These are phyloP conservation scores for Pseudopediastrum boryanum DNA, from an alignment of 139 green algal species.

Conservation along the genomic window DNA sequence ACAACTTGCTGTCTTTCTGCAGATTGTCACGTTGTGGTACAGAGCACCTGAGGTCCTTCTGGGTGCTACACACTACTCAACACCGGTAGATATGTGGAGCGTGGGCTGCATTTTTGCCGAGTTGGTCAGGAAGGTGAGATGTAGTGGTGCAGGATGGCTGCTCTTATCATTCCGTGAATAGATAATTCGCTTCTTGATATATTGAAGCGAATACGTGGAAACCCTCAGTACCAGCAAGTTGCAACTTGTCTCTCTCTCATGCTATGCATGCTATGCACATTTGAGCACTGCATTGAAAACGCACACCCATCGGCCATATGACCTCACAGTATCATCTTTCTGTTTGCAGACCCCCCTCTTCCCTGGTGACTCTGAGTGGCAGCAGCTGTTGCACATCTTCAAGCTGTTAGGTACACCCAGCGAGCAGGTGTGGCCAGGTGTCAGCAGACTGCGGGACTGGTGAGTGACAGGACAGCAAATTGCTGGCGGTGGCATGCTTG, in stretches of 20 bases:
- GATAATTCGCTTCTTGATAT: too few species aligned
- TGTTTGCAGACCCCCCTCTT: slow-evolving; percentile 87
- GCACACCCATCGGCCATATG: too few species aligned
- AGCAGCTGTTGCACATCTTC: slow-evolving; percentile 94
- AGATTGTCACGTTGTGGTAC: slow-evolving; percentile 99
- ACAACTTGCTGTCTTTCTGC: slow-evolving; percentile 9
- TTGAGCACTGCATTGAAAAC: too few species aligned
- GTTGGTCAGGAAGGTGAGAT: slow-evolving; percentile 68
- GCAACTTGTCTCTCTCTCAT: too few species aligned
- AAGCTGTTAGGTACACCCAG: slow-evolving; percentile 85
- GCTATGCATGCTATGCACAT: too few species aligned
- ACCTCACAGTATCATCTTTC: too few species aligned
- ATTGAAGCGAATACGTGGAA: too few species aligned
- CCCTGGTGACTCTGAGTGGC: slow-evolving; percentile 87
- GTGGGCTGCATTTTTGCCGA: slow-evolving; percentile 98
- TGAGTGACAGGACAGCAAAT: slow-evolving; percentile 29
- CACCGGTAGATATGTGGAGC: slow-evolving; percentile 98
- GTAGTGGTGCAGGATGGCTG: not conserved
- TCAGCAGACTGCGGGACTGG: slow-evolving; percentile 69
- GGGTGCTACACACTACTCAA: slow-evolving; percentile 93
- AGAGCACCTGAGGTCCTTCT: slow-evolving; percentile 97
- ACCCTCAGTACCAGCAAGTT: too few species aligned
- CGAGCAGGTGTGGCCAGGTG: slow-evolving; percentile 75
- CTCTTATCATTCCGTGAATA: too few species aligned
- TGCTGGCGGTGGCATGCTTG: not conserved